These are phyloP conservation scores for Backusella parvicylindrica DNA, from an alignment of 192 early-diverging fungal species.

Conservation along the genomic window DNA sequence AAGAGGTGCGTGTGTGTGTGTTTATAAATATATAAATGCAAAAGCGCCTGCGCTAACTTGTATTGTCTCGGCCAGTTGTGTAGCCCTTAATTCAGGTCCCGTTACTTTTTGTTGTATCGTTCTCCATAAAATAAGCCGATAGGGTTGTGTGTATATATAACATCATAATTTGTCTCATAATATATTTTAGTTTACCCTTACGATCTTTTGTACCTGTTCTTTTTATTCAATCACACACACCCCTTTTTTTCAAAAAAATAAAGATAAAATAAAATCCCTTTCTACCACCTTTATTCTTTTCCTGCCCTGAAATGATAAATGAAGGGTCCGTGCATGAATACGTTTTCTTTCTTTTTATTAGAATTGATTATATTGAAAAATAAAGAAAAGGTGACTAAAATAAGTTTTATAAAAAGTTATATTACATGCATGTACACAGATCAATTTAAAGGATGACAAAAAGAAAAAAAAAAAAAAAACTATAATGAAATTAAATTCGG, in stretches of 20 bases:
- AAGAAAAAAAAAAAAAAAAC: not conserved
- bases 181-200: not conserved
- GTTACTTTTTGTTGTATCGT: not conserved
- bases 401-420: not conserved
- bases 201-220: not conserved
- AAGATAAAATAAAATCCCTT: not conserved
- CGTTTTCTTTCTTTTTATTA: not conserved
- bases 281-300: not conserved
- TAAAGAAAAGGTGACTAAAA: not conserved
- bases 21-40: not conserved
- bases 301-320: not conserved
- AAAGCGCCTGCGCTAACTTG: not conserved
- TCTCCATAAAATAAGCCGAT: conserved; percentile 2
- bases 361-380: not conserved
- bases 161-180: not conserved
- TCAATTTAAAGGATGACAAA: not conserved
- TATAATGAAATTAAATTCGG: conserved; percentile 2
- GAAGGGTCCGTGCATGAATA: not conserved
- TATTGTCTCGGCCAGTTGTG: not conserved
- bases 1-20: not conserved
- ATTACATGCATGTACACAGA: not conserved
- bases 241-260: not conserved
- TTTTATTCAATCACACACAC: not conserved
- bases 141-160: not conserved
- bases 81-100: not conserved